Evolutionary conservation across 345 rosid species (phyloP).

Genomic region (Tarenaya hassleriana): DNA sequence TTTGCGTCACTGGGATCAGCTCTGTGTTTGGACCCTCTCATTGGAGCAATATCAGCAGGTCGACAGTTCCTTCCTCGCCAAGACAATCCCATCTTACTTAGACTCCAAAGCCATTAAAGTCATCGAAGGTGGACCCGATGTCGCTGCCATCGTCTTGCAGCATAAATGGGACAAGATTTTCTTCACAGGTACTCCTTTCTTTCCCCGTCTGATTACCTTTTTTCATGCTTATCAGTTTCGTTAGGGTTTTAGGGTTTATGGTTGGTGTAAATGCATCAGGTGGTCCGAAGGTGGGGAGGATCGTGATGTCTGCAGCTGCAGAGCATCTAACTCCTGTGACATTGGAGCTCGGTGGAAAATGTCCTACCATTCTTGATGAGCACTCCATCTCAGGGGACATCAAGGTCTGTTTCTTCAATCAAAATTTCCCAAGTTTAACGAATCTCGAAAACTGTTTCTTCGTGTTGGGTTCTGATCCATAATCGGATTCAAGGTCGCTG

Average conservation of each 20-base stretch:
- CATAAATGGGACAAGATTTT: constrained; percentile 90
- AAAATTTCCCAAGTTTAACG: background rate
- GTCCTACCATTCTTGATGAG: constrained; percentile 61
- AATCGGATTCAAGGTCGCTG: constrained; percentile 32
- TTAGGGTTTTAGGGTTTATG: constrained; percentile 3
- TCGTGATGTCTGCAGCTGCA: constrained; percentile 75
- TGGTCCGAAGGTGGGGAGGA: constrained; percentile 57
- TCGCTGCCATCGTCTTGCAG: constrained; percentile 44
- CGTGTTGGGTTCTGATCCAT: background rate
- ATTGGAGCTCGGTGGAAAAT: constrained; percentile 85
- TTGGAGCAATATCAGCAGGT: constrained; percentile 96
- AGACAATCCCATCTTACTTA: constrained; percentile 53
- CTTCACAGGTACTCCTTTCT: constrained; percentile 54
- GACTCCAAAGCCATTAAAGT: constrained; percentile 67
- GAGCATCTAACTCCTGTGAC: constrained; percentile 79
- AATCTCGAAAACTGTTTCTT: constrained; percentile 4
- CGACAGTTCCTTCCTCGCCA: constrained; percentile 45
- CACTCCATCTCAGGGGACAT: constrained; percentile 38
- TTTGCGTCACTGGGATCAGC: constrained; percentile 38
- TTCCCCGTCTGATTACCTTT: background rate
- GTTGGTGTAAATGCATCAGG: constrained; percentile 35
- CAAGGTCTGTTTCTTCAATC: constrained; percentile 34
- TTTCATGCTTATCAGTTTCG: too few species aligned
- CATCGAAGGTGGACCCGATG: constrained; percentile 56
- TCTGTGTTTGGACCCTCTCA: constrained; percentile 63